Conservation (phyloP, 352 stramenopile species). For the Phytopythium helicoides region DNA sequence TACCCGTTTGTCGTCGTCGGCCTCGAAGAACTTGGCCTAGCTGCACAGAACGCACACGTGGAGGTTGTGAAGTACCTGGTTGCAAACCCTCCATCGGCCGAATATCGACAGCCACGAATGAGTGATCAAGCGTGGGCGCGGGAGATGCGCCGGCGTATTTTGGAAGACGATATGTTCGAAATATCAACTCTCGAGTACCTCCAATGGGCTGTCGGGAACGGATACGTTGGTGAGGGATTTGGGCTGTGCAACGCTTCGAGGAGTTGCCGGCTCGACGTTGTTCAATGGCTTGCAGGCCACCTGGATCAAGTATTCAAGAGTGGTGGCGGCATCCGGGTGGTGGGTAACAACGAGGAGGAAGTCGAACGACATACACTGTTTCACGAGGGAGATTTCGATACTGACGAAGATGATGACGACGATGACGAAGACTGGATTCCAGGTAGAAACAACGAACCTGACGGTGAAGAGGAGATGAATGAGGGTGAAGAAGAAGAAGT, state of each 20-base stretch:
- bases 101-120: neutral
- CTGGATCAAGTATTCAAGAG: neutral
- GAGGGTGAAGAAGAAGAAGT: no score
- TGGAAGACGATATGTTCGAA: neutral
- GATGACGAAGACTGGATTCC: no score
- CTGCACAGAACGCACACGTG: neutral
- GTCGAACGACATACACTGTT: no score
- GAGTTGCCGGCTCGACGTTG: neutral
- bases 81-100: neutral
- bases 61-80: neutral
- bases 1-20: neutral
- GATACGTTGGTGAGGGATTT: neutral
- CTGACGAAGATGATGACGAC: no score
- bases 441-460: no score
- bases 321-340: no score
- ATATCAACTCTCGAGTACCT: neutral
- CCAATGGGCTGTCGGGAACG: neutral
- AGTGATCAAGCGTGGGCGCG: no score
- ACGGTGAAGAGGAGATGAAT: no score
- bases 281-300: neutral
- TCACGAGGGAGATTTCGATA: no score
- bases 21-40: neutral
- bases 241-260: neutral
- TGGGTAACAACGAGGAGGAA: no score
- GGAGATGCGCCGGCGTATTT: no score